phyloP scores from a whole-genome alignment of 2,329 filamentous ascomycete genomes.

The Hypoxylon sp. region DNA sequence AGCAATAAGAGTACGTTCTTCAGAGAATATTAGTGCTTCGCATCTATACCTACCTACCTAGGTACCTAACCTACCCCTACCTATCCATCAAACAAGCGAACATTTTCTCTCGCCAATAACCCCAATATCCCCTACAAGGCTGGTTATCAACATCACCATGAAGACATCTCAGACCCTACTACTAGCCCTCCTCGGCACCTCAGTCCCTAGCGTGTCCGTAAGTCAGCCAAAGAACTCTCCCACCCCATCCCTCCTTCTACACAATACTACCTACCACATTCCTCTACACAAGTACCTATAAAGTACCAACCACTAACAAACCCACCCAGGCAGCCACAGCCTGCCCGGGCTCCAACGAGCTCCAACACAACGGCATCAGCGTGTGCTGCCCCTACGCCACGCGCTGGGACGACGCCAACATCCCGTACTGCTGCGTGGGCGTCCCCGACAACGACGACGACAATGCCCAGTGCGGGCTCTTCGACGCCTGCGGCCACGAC shows the following conservation, averaged over 20 bases:
- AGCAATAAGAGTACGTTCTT: neutral
- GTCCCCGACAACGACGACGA: neutral
- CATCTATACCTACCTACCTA: neutral
- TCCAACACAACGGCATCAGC: neutral
- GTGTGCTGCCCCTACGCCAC: neutral
- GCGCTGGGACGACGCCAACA: neutral
- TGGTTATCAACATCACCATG: neutral
- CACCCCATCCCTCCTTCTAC: neutral
- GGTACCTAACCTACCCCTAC: too few species aligned
- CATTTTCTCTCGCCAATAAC: neutral
- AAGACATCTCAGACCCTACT: neutral
- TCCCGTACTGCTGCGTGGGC: neutral
- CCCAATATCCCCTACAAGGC: neutral
- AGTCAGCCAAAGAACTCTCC: neutral
- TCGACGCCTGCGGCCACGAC: conserved; percentile 1
- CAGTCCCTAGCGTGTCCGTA: neutral
- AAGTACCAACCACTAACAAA: neutral
- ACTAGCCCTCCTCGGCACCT: neutral
- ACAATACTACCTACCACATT: too few species aligned
- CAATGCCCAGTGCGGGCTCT: neutral
- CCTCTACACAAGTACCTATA: too few species aligned
- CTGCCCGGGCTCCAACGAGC: neutral
- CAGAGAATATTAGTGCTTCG: neutral
- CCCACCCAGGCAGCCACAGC: neutral
- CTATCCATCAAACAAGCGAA: neutral